Base-by-base conservation (phyloP, 2,329 filamentous ascomycete genomes). In the Trichoderma aggressivum region DNA sequence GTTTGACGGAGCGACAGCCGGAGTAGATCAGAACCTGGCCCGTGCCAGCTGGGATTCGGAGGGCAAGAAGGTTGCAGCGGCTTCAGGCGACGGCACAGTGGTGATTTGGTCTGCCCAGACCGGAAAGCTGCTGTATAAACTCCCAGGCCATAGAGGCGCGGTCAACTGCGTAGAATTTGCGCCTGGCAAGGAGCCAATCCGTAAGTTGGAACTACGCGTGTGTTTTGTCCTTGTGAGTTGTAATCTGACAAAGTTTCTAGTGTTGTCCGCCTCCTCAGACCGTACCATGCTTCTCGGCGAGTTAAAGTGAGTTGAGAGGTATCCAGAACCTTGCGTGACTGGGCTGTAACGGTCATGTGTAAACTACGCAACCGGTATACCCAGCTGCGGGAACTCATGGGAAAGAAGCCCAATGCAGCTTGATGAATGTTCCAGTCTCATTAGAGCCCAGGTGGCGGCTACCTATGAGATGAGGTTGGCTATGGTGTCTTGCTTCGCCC, bases 91-190 rank as follows among this genome's bases (percentile, higher is more conserved):
- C 78, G 92, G 94, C 30, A 97, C 91, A 8, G 94, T 94, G 21
- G 91, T 97, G 16, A 90, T 98, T 11, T 99, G 96, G 96, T 94
- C 96, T 64, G 90, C 86, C 70, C 90, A 93, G 79, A 92, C 88
- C n/a, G 94, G 93, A 71, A 98, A 97, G 84, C 85, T 99, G 76
- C 81, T 97, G 74, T 97, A 98, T 82, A 98, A 98, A 82, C 86
- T 99, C 66, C 96, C 96, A 1, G 96, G 96, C 1, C 96, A 99
- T 80, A 96, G 94, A 82, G 96, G 95, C 39, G 93, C 93, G 0
- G 96, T 98, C 65, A 99, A 98, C 79, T 94, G 95, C 80, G 95
- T 95, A 69, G 92, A 97, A 75, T 97, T 99, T 79, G 91, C 93
- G 62, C 94, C 95, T 5, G 88, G 88, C 50, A 89, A 91, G 72